Conservation (phyloP, 192 early-diverging fungal genomes). For the Coemansia nantahalensis region DNA sequence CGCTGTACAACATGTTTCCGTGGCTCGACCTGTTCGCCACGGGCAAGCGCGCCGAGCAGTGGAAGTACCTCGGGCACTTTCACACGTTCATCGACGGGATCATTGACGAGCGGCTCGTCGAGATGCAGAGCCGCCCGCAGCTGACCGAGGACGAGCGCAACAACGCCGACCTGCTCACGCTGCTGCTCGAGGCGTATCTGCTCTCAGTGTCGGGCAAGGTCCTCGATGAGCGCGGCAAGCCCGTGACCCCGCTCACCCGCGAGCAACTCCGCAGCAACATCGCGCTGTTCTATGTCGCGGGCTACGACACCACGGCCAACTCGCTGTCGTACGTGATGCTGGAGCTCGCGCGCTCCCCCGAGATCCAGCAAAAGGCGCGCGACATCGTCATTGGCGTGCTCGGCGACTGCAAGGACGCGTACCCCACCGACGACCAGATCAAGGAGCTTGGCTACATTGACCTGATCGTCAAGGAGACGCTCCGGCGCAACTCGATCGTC, state of each 20-base stretch:
- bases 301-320: constrained; percentile 60
- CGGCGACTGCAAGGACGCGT: constrained; percentile 54
- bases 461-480: constrained; percentile 54
- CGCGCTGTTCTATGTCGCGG: constrained; percentile 56
- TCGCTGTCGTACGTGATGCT: constrained; percentile 55
- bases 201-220: constrained; percentile 44
- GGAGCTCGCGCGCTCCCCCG: constrained; percentile 43
- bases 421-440: constrained; percentile 53
- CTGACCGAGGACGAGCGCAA: constrained; percentile 48
- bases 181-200: constrained; percentile 56
- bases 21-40: constrained; percentile 50
- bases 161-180: constrained; percentile 54
- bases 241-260: constrained; percentile 34
- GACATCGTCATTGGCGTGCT: constrained; percentile 54
- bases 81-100: constrained; percentile 50
- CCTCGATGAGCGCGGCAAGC: constrained; percentile 44
- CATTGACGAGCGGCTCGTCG: constrained; percentile 27
- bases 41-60: constrained; percentile 42
- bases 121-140: constrained; percentile 30
- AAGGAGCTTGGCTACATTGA: constrained; percentile 56
- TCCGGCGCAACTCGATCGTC: constrained; percentile 50
- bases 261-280: constrained; percentile 54
- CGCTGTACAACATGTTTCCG: constrained; percentile 55
- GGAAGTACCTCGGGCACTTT: constrained; percentile 42
- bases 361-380: constrained; percentile 58